Evolutionary conservation across 371 early-diverging fungal genomes (phyloP).

Genomic region (Conidiobolus incongruus): DNA sequence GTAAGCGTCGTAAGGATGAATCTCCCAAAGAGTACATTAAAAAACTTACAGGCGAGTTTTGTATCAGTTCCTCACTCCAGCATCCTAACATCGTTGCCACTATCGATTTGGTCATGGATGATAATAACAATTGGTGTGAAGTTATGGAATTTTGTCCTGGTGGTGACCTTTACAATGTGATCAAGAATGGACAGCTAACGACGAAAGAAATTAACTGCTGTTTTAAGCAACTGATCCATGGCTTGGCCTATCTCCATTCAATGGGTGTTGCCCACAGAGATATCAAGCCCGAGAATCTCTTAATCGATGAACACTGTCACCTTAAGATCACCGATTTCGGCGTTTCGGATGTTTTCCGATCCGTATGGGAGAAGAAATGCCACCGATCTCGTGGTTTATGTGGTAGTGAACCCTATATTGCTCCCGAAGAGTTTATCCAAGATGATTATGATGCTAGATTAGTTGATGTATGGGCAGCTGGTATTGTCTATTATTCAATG

Average conservation of each 20-base stretch:
- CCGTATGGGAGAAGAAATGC: constrained; percentile 39
- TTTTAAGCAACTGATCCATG: constrained; percentile 80
- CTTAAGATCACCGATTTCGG: constrained; percentile 97
- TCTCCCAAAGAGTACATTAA: constrained; percentile 78
- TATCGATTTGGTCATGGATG: constrained; percentile 73
- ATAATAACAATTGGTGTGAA: constrained; percentile 66
- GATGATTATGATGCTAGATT: constrained; percentile 59
- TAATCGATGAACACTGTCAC: constrained; percentile 54
- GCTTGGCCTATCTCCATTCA: constrained; percentile 72
- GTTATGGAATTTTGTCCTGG: constrained; percentile 77
- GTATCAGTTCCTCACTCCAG: constrained; percentile 65
- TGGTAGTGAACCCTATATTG: constrained; percentile 77
- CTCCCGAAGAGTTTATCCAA: constrained; percentile 51
- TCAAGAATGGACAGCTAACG: constrained; percentile 49
- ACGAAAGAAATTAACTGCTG: constrained; percentile 55
- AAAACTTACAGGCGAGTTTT: constrained; percentile 69
- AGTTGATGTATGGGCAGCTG: constrained; percentile 68
- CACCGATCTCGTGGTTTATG: constrained; percentile 53
- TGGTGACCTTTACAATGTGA: constrained; percentile 58
- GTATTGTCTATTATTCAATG: constrained; percentile 63
- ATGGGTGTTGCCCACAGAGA: constrained; percentile 88
- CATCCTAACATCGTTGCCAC: constrained; percentile 80
- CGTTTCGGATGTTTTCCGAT: constrained; percentile 76
- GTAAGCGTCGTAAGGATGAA: constrained; percentile 64
- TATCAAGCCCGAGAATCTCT: constrained; percentile 80